Conservation (phyloP, 2,329 filamentous ascomycete genomes). For the Nemania diffusa region DNA sequence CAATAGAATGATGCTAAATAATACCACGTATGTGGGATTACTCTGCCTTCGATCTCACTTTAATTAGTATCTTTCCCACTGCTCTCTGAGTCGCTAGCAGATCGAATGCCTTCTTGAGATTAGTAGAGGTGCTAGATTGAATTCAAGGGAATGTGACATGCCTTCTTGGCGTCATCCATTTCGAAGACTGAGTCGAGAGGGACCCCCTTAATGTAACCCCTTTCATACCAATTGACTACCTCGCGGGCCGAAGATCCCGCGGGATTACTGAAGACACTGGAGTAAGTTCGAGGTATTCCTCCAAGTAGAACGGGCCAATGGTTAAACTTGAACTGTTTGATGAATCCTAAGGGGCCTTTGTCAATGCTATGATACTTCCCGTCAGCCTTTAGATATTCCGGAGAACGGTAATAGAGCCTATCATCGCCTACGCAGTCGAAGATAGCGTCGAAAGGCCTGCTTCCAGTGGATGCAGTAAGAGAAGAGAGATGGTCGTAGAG, state of each 20-base stretch:
- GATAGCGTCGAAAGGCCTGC: slow-evolving; percentile 36
- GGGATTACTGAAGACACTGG: slow-evolving; percentile 28
- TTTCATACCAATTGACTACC: slow-evolving; percentile 25
- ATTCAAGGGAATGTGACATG: background rate
- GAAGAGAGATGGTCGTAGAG: slow-evolving; percentile 36
- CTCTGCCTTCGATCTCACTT: slow-evolving; percentile 10
- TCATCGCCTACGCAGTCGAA: slow-evolving; percentile 43
- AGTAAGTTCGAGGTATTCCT: slow-evolving; percentile 37
- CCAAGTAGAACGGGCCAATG: slow-evolving; percentile 38
- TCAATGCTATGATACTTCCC: slow-evolving; percentile 42
- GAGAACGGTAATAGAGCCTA: slow-evolving; percentile 38
- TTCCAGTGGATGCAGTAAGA: slow-evolving; percentile 20
- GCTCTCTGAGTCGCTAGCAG: slow-evolving; percentile 32
- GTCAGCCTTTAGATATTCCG: slow-evolving; percentile 38
- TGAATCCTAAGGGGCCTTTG: slow-evolving; percentile 31
- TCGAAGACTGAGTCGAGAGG: slow-evolving; percentile 38
- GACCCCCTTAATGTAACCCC: slow-evolving; percentile 33
- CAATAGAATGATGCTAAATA: no score
- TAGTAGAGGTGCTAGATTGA: background rate
- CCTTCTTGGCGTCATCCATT: slow-evolving; percentile 38
- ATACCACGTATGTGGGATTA: no score
- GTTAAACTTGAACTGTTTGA: slow-evolving; percentile 37
- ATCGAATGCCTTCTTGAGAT: slow-evolving; percentile 35
- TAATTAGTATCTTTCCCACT: slow-evolving; percentile 40
- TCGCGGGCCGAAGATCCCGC: slow-evolving; percentile 30